A percentile compares a stretch with the other conserved stretches of the same genome.
Evolutionary conservation across 179 eudicot species (phyloP).

Genomic region (Nepenthes alata): DNA sequence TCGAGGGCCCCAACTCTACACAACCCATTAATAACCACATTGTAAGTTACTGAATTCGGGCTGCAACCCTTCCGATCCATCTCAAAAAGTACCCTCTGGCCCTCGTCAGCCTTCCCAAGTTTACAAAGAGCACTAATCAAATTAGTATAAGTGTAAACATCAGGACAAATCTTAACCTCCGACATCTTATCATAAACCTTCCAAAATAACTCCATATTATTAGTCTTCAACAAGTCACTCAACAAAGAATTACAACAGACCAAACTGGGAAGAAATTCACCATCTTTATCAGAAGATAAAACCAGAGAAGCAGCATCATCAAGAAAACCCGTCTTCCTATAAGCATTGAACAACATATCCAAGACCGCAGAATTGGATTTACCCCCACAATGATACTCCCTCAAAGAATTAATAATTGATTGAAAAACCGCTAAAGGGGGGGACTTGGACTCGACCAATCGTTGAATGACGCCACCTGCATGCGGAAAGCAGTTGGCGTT

Average conservation of each 20-base stretch:
- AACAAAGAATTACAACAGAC: slow-evolving; percentile 62
- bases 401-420: slow-evolving; percentile 29
- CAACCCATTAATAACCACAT: slow-evolving; percentile 65
- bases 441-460: slow-evolving; percentile 27
- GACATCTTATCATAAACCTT: slow-evolving; percentile 52
- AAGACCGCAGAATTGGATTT: slow-evolving; percentile 26
- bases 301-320: slow-evolving; percentile 50
- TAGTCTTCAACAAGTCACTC: slow-evolving; percentile 45
- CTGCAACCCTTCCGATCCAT: slow-evolving; percentile 59
- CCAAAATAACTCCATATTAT: slow-evolving; percentile 59
- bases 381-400: slow-evolving; percentile 18
- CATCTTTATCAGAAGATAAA: slow-evolving; percentile 22
- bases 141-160: slow-evolving; percentile 54
- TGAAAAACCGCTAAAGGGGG: slow-evolving; percentile 26
- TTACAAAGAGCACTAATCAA: slow-evolving; percentile 60
- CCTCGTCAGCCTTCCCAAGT: slow-evolving; percentile 51
- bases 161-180: slow-evolving; percentile 31
- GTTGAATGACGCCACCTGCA: slow-evolving; percentile 35
- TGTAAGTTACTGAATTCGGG: slow-evolving; percentile 59
- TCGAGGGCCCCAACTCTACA: slow-evolving; percentile 43
- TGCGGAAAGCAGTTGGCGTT: slow-evolving; percentile 27
- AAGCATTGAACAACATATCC: slow-evolving; percentile 47
- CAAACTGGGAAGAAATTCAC: slow-evolving; percentile 37
- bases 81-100: slow-evolving; percentile 38
- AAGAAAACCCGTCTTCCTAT: slow-evolving; percentile 41